Evolutionary conservation across 2,329 filamentous ascomycete species (phyloP).

Genomic region (Cladosporium phlei): DNA sequence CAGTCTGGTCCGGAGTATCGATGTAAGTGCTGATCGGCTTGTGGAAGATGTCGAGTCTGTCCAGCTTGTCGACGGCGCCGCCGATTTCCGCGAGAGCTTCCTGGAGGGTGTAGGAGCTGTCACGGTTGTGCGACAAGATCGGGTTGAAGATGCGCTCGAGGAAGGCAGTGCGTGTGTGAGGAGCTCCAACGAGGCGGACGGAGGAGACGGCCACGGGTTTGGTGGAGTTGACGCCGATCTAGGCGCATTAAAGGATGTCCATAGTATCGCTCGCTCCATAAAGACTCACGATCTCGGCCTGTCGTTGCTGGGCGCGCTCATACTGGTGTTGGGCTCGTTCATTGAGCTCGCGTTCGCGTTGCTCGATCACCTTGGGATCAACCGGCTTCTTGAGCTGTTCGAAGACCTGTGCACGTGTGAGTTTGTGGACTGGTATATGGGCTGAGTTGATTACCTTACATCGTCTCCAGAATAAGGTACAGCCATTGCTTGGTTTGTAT

Average conservation of each 20-base stretch:
- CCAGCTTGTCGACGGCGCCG: constrained; percentile 66
- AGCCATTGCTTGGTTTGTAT: not conserved
- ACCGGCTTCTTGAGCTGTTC: constrained; percentile 54
- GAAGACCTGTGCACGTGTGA: constrained; percentile 48
- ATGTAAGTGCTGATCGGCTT: constrained; percentile 77
- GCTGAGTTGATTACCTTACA: constrained; percentile 4
- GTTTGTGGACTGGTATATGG: not conserved
- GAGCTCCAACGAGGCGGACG: constrained; percentile 75
- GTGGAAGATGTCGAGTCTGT: constrained; percentile 82
- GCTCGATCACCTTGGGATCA: constrained; percentile 56
- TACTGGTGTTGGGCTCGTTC: constrained; percentile 55
- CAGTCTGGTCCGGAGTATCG: constrained; percentile 65
- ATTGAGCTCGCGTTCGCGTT: constrained; percentile 57
- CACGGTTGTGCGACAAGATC: constrained; percentile 60
- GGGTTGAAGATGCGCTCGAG: constrained; percentile 77
- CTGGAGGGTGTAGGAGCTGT: constrained; percentile 64
- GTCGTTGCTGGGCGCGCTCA: constrained; percentile 58
- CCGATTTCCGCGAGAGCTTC: constrained; percentile 73
- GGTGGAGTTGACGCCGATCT: constrained; percentile 78
- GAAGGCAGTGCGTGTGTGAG: constrained; percentile 77
- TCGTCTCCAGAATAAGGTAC: constrained; percentile 3
- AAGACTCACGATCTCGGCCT: constrained; percentile 58
- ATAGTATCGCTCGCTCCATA: not conserved
- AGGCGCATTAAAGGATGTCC: not conserved
- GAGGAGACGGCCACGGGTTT: constrained; percentile 84